Evolutionary conservation across 2,329 filamentous ascomycete species (phyloP), one percentile per base, ranked within the genome.

Genomic region (Pseudogymnoascus sp.): DNA sequence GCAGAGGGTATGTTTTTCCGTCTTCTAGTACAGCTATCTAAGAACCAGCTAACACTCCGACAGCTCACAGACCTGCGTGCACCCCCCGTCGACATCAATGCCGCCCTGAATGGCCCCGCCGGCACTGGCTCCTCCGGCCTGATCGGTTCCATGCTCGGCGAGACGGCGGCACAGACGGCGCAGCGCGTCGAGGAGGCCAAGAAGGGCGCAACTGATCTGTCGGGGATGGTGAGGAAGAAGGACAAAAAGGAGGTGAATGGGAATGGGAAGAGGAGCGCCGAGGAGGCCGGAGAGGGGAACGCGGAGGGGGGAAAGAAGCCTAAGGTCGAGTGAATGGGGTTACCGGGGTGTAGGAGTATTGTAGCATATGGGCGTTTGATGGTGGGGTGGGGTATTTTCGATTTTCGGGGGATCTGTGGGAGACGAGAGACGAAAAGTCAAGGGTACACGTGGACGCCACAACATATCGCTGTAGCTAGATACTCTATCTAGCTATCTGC

Each of bases 151-250:
- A 78, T 84, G 43, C 73, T 88, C 4, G 87, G 87, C 63, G 83
- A 87, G 70, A 82, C 84, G 37, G 78, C 83, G 2, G 79, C 78
- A 1, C 80, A 86, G 62, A 82, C 84, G 60, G 80, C 85, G 66
- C 85, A 85, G 23, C 81, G 84, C 66, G 78, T 91, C 52, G 85
- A 88, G 52, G 87, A 92, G 71, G 89, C 87, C 29, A 89, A 86
- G 69, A 88, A 87, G 75, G 81, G 78, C 6, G 90, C 90, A 6
- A 91, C 83, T 14, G 90, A 94, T 71, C 77, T 95, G 12, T 84
- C 83, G 0, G 83, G 86, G n/a, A 78, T 93, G 52, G 87, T 93
- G 71, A 77, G 79, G 71, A 92, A 87, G 76, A 85, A 84, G 74
- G 78, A 78, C 70, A 72, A 73, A 8, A 72, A 74, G 63, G 66